Base-by-base conservation (phyloP, 495 filamentous ascomycete species). In the Aspergillus haitiensis region DNA sequence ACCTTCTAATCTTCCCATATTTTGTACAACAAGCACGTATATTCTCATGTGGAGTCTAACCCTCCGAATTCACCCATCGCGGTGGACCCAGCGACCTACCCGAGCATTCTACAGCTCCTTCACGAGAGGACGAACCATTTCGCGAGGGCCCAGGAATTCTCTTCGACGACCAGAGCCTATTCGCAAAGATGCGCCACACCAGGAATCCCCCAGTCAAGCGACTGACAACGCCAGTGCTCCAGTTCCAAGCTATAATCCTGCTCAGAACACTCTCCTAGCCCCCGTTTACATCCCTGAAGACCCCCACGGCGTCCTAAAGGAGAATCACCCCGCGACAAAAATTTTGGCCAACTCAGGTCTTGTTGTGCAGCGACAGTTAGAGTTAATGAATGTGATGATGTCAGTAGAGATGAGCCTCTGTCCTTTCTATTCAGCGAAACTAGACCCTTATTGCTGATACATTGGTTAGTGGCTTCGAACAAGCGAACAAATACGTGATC, bases 401-500 rank as follows among this genome's bases (percentile, higher is more conserved):
- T 82, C 61, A 71, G 78, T 72, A 27, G 7, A 18, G 12, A 7
- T 21, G 31, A 11, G 5, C 33, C 21, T 27, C 21, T 27, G 3
- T 3, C 21, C 21, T 39, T 48, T 35, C 3, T 37, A n/a, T 2
- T 16, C 21, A 35, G 21, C 36, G 35, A 10, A 54, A 16, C 35
- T 44, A 16, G 45, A 55, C 33, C 13, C 12, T 34, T 47, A 35
- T 46, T 5, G 16, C 16, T 54, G 31, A 47, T 51, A 13, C 21
- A 50, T 37, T 13, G 16, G n/a, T 12, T 36, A 81, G 79, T 42
- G 86, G 87, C 0, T 90, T 88, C 60, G 86, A 90, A 70, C 87
- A 90, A 70, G 86, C 87, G 13, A 89, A 90, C 60, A 82, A 81
- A 66, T 90, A 90, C 65, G 79, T 87, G 32, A 88, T 90, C 51